A percentile compares a stretch with the other conserved stretches of the same genome.
Evolutionary conservation across 2,329 filamentous ascomycete genomes (phyloP).

Genomic region (Hypomyces perniciosus): DNA sequence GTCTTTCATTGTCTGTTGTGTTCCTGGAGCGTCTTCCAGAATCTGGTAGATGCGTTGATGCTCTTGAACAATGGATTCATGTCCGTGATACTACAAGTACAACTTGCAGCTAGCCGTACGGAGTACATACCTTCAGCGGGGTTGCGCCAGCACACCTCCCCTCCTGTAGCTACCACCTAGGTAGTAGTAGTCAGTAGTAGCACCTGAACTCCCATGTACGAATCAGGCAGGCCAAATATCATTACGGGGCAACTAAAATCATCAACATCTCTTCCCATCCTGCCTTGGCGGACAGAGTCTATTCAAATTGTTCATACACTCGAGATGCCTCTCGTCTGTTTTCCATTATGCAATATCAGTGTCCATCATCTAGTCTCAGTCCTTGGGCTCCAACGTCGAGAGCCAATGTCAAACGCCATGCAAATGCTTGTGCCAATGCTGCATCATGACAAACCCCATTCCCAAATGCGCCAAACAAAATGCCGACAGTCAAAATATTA

Average conservation of each 20-base stretch:
- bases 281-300: too few species aligned
- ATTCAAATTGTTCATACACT: neutral
- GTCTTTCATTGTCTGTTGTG: neutral
- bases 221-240: too few species aligned
- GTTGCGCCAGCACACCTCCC: too few species aligned
- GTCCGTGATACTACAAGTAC: too few species aligned
- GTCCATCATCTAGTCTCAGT: neutral
- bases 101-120: too few species aligned
- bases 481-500: slow-evolving; percentile 5
- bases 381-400: neutral
- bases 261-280: neutral
- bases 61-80: too few species aligned
- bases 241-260: too few species aligned
- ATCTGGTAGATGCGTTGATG: too few species aligned
- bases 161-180: too few species aligned
- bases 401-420: slow-evolving; percentile 4
- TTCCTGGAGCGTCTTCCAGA: neutral
- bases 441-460: neutral
- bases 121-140: too few species aligned
- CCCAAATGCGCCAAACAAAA: slow-evolving; percentile 9
- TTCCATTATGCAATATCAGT: neutral
- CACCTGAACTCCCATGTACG: too few species aligned
- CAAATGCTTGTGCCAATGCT: neutral
- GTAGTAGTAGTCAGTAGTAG: too few species aligned
- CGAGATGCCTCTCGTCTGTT: neutral